Conservation (phyloP, 192 early-diverging fungal genomes). For the Linnemannia zychae region DNA sequence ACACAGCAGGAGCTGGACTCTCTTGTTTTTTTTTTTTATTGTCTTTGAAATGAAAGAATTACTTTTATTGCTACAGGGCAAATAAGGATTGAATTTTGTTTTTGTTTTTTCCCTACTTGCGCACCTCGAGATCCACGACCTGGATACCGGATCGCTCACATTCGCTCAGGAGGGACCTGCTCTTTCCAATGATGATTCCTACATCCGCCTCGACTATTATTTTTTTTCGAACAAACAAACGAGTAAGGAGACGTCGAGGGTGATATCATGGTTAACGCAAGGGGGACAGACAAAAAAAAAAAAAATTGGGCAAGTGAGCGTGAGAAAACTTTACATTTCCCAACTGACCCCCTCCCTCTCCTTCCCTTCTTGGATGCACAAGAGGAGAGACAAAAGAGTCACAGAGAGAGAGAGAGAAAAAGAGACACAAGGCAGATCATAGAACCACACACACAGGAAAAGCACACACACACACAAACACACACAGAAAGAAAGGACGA, state of each 20-base stretch:
- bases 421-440: too few relatives aligned
- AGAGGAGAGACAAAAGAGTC: background rate
- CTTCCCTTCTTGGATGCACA: too few relatives aligned
- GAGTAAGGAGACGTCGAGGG: background rate
- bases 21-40: too few relatives aligned
- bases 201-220: slow-evolving; percentile 52
- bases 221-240: background rate
- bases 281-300: background rate
- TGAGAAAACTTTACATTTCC: slow-evolving; percentile 2
- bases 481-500: background rate
- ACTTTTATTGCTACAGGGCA: background rate
- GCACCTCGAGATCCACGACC: slow-evolving; percentile 32
- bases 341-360: too few relatives aligned
- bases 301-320: slow-evolving; percentile 1
- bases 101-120: slow-evolving; percentile 4
- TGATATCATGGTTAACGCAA: background rate
- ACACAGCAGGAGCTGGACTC: background rate
- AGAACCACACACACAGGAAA: background rate
- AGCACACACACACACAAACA: too few relatives aligned
- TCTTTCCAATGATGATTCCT: slow-evolving; percentile 47
- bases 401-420: background rate
- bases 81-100: background rate
- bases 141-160: slow-evolving; percentile 42
- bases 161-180: slow-evolving; percentile 37
- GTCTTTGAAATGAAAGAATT: background rate